Percentiles rank a stretch among this genome's conserved stretches.
phyloP scores from a whole-genome alignment of 163 green algal species.

The Scenedesmus sp. region DNA sequence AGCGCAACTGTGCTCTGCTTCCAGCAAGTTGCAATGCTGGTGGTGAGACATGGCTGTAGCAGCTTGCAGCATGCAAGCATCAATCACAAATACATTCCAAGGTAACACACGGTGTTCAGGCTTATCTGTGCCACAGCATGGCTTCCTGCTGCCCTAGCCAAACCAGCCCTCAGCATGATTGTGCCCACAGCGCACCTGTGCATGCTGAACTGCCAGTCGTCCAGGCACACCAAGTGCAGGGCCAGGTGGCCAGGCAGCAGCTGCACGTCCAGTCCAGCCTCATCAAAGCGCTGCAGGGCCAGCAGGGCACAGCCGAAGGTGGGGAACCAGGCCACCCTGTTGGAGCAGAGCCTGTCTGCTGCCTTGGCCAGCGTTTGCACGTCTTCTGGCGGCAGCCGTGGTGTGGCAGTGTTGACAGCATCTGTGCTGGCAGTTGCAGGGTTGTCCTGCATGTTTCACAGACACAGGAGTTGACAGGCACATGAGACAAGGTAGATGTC shows the following conservation, averaged over 20 bases:
- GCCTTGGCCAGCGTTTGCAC: not conserved
- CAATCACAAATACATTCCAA: not conserved
- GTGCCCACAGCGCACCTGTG: slow-evolving; percentile 53
- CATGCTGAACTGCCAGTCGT: slow-evolving; percentile 53
- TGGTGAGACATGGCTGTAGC: not conserved
- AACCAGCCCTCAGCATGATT: no score
- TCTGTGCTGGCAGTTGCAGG: not conserved
- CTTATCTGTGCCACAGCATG: no score
- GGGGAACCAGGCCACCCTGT: slow-evolving; percentile 44
- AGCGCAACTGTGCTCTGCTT: no score
- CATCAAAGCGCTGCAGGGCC: slow-evolving; percentile 2
- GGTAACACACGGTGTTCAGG: no score
- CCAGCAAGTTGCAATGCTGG: no score
- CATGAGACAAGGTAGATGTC: no score
- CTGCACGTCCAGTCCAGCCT: not conserved
- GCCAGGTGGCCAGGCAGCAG: slow-evolving; percentile 8
- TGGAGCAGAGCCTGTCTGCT: not conserved
- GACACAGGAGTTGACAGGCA: no score
- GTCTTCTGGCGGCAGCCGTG: not conserved
- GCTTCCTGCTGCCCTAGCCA: no score
- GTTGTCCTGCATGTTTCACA: not conserved
- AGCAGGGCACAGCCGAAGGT: slow-evolving; percentile 59
- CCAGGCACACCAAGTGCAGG: slow-evolving; percentile 57
- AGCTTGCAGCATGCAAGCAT: not conserved
- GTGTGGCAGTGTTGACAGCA: not conserved